Evolutionary conservation across 805 yeast species (phyloP).

Genomic region (Maudiozyma serrabonitensis): DNA sequence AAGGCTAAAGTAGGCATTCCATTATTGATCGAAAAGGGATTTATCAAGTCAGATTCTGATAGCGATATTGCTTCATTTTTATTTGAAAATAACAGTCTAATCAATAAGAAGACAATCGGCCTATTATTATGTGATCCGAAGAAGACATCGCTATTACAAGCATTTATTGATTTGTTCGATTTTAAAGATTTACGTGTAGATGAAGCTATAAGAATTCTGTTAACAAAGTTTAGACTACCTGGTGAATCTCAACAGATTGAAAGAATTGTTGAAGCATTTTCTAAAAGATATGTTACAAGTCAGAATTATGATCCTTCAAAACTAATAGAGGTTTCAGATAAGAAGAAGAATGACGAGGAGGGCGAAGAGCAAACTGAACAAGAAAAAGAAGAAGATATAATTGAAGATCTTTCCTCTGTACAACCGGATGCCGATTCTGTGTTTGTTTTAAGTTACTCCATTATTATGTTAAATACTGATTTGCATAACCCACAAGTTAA

Average conservation of each 20-base stretch:
- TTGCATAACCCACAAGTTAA: slow-evolving; percentile 87
- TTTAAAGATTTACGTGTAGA: slow-evolving; percentile 77
- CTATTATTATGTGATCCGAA: slow-evolving; percentile 73
- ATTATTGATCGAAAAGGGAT: slow-evolving; percentile 52
- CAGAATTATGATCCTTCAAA: slow-evolving; percentile 32
- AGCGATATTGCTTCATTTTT: slow-evolving; percentile 67
- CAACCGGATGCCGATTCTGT: slow-evolving; percentile 79
- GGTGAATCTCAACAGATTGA: slow-evolving; percentile 98
- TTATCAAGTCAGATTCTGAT: slow-evolving; percentile 45
- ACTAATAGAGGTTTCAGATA: background rate
- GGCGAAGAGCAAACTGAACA: slow-evolving; percentile 11
- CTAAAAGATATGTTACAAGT: slow-evolving; percentile 64
- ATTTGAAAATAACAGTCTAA: slow-evolving; percentile 65
- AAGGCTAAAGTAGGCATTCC: slow-evolving; percentile 70
- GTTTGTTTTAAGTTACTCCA: slow-evolving; percentile 80
- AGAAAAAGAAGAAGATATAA: slow-evolving; percentile 10
- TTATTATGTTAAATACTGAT: slow-evolving; percentile 91
- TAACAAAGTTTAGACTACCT: slow-evolving; percentile 81
- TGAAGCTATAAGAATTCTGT: slow-evolving; percentile 76
- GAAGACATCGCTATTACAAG: slow-evolving; percentile 47
- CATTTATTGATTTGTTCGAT: slow-evolving; percentile 64
- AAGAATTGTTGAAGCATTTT: slow-evolving; percentile 78
- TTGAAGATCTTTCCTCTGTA: slow-evolving; percentile 36
- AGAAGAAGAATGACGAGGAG: slow-evolving; percentile 2
- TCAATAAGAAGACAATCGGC: slow-evolving; percentile 83